Evolutionary conservation across 805 yeast species (phyloP).

Genomic region (Yamadazyma kitorensis): DNA sequence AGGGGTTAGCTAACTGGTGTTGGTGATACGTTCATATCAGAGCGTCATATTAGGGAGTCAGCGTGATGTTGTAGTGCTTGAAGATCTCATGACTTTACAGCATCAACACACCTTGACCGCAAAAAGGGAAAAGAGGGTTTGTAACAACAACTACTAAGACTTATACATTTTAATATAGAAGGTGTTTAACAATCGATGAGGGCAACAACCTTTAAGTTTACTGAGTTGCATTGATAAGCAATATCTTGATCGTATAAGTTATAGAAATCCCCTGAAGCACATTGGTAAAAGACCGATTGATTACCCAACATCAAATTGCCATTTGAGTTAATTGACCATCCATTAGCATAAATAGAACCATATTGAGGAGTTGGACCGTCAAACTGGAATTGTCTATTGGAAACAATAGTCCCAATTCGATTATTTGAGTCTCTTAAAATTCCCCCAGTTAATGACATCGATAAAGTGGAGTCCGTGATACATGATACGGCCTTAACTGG

Average conservation of each 20-base stretch:
- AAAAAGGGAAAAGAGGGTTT: no score
- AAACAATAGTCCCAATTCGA: conserved; percentile 38
- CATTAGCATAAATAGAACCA: conserved; percentile 37
- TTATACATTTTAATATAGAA: no score
- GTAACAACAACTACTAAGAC: no score
- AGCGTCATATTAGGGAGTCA: no score
- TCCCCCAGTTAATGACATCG: conserved; percentile 28
- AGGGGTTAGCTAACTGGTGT: no score
- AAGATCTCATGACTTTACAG: no score
- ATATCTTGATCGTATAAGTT: conserved; percentile 34
- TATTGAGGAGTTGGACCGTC: conserved; percentile 41
- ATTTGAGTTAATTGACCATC: conserved; percentile 30
- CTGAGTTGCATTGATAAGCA: conserved; percentile 35
- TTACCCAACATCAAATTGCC: conserved; percentile 35
- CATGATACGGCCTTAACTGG: conserved; percentile 29
- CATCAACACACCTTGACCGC: no score
- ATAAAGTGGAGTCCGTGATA: conserved; percentile 20
- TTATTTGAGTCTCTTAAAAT: conserved; percentile 28
- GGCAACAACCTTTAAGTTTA: conserved; percentile 35
- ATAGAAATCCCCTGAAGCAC: conserved; percentile 39
- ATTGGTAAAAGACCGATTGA: conserved; percentile 32
- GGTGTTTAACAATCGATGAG: conserved; percentile 30
- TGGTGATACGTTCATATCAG: no score
- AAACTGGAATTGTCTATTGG: conserved; percentile 38
- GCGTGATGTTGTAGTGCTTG: no score